Base-by-base conservation (phyloP, 805 yeast species). In the Wickerhamiella slavikovae region DNA sequence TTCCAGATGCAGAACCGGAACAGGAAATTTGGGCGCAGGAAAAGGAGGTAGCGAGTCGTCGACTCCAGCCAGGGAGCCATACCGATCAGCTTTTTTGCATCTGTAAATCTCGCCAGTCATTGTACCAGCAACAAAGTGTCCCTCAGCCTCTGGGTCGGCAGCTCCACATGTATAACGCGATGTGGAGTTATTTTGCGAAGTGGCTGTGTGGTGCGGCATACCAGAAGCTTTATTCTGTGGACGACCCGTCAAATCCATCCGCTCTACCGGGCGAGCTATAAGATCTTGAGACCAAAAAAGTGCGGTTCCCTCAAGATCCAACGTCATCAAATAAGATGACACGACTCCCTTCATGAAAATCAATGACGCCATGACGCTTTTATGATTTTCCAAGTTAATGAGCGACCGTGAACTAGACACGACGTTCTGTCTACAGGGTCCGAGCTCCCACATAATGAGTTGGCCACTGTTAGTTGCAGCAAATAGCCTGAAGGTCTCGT, bases 241-340 rank as follows among this genome's bases (percentile, higher is more conserved):
- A n/a, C n/a, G n/a, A n/a, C n/a, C n/a, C n/a, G n/a, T n/a, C 4
- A 54, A 39, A 6, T 31, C 25, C 4, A 51, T 24, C 14, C 34
- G 32, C 15, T 44, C 47, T 34, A 43, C 39, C 2, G 60, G 60
- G 19, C 41, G 40, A 7, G 50, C 49, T 15, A 55, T 35, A 21
- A 52, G 29, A 30, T 54, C 57, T 1, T 48, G 37, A 2, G 51
- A 34, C 59, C 60, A 54, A 3, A 45, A 37, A 30, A 58, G 53
- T 7, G 51, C 38, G 4, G 51, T 39, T 3, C 60, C 60, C 27
- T 54, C 60, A 18, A 18, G 6, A 10, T 18, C 21, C 21, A 6
- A 18, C 9, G 21, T 10, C 21, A 6, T 7, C 21, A 18, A n/a
- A n/a, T n/a, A n/a, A n/a, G n/a, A n/a, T n/a, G n/a, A n/a, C n/a